Percentiles rank a stretch among this genome's conserved stretches.
These are phyloP conservation scores for Nothopassalora personata DNA, from an alignment of 2,329 filamentous ascomycete species.

Conservation along the genomic window DNA sequence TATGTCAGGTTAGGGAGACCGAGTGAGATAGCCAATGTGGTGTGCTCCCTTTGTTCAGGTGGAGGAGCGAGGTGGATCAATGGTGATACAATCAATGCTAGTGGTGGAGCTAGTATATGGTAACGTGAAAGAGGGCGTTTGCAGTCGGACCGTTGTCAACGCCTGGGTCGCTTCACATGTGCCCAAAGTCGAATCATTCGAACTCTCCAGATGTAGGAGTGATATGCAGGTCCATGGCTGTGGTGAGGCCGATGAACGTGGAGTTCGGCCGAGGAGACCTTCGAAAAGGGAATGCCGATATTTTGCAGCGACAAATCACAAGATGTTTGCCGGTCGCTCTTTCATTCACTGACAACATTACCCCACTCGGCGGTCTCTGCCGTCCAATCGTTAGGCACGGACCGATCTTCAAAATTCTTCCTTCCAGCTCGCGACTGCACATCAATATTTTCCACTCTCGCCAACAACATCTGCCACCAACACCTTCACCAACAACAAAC, in stretches of 20 bases:
- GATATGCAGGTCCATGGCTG: too few relatives aligned
- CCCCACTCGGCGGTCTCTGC: not conserved
- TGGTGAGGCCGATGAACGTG: too few relatives aligned
- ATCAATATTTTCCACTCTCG: not conserved
- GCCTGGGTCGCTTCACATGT: too few relatives aligned
- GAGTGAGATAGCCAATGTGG: slow-evolving; percentile 52
- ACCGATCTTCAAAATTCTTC: not conserved
- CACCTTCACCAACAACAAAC: not conserved
- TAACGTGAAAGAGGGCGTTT: not conserved
- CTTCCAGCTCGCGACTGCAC: not conserved
- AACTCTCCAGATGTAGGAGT: too few relatives aligned
- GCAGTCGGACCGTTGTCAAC: too few relatives aligned
- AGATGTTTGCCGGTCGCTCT: not conserved
- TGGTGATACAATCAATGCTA: not conserved
- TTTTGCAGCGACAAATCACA: not conserved
- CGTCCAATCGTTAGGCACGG: not conserved
- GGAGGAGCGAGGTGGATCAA: slow-evolving; percentile 18
- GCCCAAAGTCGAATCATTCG: too few relatives aligned
- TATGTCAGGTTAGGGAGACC: slow-evolving; percentile 39
- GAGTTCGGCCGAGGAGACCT: too few relatives aligned
- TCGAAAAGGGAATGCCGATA: too few relatives aligned
- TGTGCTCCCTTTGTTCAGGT: slow-evolving; percentile 49
- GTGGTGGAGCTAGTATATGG: not conserved
- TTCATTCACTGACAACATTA: not conserved
- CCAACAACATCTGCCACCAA: not conserved